A percentile compares a stretch with the other conserved stretches of the same genome.
phyloP scores from a whole-genome alignment of 805 yeast genomes.

The Candida orba region DNA sequence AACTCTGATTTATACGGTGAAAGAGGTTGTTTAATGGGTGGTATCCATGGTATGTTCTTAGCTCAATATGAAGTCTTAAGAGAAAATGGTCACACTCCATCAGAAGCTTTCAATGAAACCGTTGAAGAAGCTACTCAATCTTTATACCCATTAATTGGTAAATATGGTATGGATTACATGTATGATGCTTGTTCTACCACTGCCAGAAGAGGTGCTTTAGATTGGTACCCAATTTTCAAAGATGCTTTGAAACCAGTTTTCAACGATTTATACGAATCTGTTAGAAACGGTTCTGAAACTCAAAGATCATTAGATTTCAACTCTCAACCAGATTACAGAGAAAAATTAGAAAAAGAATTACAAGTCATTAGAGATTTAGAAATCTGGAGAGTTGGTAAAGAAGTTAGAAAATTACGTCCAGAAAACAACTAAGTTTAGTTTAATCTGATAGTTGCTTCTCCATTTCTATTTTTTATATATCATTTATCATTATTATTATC shows the following conservation, averaged over 20 bases:
- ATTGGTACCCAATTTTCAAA: constrained; percentile 99
- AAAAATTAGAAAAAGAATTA: constrained; percentile 88
- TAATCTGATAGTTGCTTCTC: neutral
- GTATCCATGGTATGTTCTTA: constrained; percentile 99
- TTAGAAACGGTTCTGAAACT: constrained; percentile 95
- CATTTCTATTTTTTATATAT: constrained; percentile 6
- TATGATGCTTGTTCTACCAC: constrained; percentile 99
- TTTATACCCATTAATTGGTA: constrained; percentile 96
- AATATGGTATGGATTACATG: constrained; percentile 99
- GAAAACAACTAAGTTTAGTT: constrained; percentile 71
- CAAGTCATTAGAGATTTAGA: constrained; percentile 92
- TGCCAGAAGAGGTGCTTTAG: constrained; percentile 99
- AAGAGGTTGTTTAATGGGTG: constrained; percentile 99
- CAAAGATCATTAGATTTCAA: constrained; percentile 97
- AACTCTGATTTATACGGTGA: constrained; percentile 99
- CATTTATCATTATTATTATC: constrained; percentile 9
- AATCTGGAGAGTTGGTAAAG: constrained; percentile 99
- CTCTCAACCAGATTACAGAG: constrained; percentile 98
- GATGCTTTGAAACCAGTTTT: constrained; percentile 98
- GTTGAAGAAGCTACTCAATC: constrained; percentile 99
- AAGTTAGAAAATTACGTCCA: constrained; percentile 99
- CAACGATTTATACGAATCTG: constrained; percentile 91
- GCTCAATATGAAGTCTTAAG: constrained; percentile 99
- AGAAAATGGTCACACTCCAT: constrained; percentile 99
- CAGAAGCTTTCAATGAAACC: constrained; percentile 99